These are phyloP conservation scores for Euclidium syriacum DNA, from an alignment of 345 rosid species.

Conservation along the genomic window DNA sequence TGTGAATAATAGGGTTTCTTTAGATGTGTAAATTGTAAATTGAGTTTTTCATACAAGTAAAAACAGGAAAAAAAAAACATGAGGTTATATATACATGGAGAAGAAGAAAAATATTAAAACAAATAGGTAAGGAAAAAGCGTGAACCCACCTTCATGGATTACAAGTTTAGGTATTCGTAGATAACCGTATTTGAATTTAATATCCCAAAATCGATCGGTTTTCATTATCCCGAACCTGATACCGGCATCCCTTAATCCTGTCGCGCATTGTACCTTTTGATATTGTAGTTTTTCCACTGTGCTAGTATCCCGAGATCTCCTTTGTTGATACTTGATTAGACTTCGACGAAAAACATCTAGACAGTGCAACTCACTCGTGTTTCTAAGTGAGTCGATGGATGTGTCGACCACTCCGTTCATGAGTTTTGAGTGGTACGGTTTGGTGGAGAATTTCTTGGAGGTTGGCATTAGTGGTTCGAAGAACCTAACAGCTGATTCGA, in stretches of 20 bases:
- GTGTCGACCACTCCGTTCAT: slow-evolving; percentile 51
- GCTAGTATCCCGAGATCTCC: slow-evolving; percentile 40
- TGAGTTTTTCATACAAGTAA: no score
- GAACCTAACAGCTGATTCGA: slow-evolving; percentile 47
- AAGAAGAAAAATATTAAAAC: neutral
- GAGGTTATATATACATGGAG: neutral
- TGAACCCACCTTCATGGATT: slow-evolving; percentile 54
- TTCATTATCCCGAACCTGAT: slow-evolving; percentile 56
- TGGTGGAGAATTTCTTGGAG: slow-evolving; percentile 57
- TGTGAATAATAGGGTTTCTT: no score
- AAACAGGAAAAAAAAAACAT: no score
- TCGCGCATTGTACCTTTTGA: slow-evolving; percentile 60
- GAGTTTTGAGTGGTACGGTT: slow-evolving; percentile 34
- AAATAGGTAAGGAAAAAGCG: neutral
- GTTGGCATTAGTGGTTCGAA: slow-evolving; percentile 75
- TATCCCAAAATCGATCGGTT: slow-evolving; percentile 74
- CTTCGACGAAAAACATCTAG: slow-evolving; percentile 51
- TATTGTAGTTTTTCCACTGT: slow-evolving; percentile 62
- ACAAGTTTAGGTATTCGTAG: slow-evolving; percentile 56
- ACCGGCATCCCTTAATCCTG: slow-evolving; percentile 60
- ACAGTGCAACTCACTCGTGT: slow-evolving; percentile 44
- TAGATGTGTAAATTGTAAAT: no score
- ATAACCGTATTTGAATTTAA: slow-evolving; percentile 53
- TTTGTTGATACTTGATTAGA: slow-evolving; percentile 47
- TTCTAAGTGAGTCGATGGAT: slow-evolving; percentile 41